phyloP scores from a whole-genome alignment of 805 yeast genomes.

The Yamadazyma insecticola region DNA sequence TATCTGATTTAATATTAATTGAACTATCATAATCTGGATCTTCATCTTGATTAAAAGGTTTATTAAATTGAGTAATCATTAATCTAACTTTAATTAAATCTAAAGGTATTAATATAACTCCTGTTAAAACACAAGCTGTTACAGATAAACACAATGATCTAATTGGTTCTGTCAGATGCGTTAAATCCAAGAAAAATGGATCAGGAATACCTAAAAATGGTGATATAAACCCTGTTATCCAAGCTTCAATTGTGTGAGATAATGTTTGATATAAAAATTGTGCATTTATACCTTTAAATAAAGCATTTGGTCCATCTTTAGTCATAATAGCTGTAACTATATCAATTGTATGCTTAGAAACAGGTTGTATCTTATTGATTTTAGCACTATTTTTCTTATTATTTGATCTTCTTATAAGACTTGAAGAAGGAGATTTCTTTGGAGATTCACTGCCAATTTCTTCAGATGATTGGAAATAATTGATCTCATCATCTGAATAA shows the following conservation, averaged over 20 bases:
- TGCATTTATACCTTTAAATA: slow-evolving; percentile 73
- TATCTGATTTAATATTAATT: neutral
- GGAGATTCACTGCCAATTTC: slow-evolving; percentile 3
- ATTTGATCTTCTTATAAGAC: slow-evolving; percentile 3
- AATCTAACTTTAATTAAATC: slow-evolving; percentile 77
- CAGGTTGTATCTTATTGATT: slow-evolving; percentile 45
- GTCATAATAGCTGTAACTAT: slow-evolving; percentile 60
- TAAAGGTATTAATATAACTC: slow-evolving; percentile 70
- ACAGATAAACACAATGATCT: slow-evolving; percentile 65
- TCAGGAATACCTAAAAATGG: slow-evolving; percentile 82
- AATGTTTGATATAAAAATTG: slow-evolving; percentile 74
- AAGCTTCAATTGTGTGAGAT: slow-evolving; percentile 74
- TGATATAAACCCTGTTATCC: slow-evolving; percentile 86
- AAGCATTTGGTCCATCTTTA: slow-evolving; percentile 66
- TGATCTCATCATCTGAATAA: slow-evolving; percentile 22
- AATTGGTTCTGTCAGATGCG: slow-evolving; percentile 74
- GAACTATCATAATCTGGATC: neutral
- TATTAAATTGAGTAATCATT: slow-evolving; percentile 61
- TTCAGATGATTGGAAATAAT: slow-evolving; percentile 27
- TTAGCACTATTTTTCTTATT: slow-evolving; percentile 6
- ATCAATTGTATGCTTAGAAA: slow-evolving; percentile 59
- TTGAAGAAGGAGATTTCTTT: neutral
- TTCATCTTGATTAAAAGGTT: slow-evolving; percentile 10
- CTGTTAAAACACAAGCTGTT: slow-evolving; percentile 67
- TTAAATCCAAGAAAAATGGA: slow-evolving; percentile 77